Base-by-base conservation (phyloP, 2,329 filamentous ascomycete species). In the Pyrenochaeta sp. region DNA sequence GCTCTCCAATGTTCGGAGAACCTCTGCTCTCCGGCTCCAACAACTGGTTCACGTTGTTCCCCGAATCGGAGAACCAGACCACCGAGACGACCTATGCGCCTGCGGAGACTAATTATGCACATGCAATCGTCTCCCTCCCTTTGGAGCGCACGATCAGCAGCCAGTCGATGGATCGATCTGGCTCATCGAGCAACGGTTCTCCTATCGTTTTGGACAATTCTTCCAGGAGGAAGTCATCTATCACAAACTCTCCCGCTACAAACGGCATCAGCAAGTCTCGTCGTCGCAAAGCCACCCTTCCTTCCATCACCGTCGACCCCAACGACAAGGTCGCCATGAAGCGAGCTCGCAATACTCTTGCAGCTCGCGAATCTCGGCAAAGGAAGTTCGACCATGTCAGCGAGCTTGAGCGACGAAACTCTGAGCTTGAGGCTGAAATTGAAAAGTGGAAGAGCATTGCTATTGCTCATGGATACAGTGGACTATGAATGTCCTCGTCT, bases 331-430 rank as follows among this genome's bases (percentile, higher is more conserved):
- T 90, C n/a, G 92, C 91, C 17, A 85, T 93, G 83, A 97, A 97
- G 87, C 90, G 94, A 75, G 93, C 92, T 45, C 90, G 92, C 64
- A 98, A 97, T 76, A 96, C 92, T 7, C 85, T 96, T 75, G 94
- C 94, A 15, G 94, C 94, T 67, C 92, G 94, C 63, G 97, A 97
- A 80, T 97, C 92, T 54, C 89, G 94, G 46, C 89, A 92, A 70
- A 89, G 92, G 63, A 97, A 97, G 81, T 87, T 91, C 51, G 83
- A 89, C 73, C 85, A 88, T 64, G 82, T 94, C 56, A 87, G 90
- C 50, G 85, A 87, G 52, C 82, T 97, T 40, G 90, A 96, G 79
- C 83, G 84, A 33, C 82, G 85, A 68, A 92, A 96, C 68, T 82
- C 81, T 15, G 87, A 90, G 72, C 79, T 94, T 23, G 83, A 88